phyloP scores from a whole-genome alignment of 2,329 filamentous ascomycete genomes.

The Exophiala oligosperma region DNA sequence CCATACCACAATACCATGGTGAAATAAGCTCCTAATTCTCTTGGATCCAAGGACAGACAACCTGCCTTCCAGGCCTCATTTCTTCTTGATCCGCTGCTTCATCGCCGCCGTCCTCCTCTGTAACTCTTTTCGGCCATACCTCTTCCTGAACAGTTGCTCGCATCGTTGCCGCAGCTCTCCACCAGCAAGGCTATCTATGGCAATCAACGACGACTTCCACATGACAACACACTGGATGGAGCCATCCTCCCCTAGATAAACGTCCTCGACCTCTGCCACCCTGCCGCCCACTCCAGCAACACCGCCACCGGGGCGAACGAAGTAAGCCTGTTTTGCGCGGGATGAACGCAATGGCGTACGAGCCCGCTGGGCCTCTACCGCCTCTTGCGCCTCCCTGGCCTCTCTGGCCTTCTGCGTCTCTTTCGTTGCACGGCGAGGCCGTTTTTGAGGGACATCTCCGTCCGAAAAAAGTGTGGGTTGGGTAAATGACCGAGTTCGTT shows the following conservation, averaged over 20 bases:
- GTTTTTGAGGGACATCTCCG: slow-evolving; percentile 6
- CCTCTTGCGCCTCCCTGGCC: slow-evolving; percentile 1
- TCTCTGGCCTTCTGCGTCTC: slow-evolving; percentile 11
- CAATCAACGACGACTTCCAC: slow-evolving; percentile 4
- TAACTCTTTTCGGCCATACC: slow-evolving; percentile 4
- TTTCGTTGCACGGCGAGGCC: slow-evolving; percentile 9
- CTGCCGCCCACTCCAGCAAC: background rate
- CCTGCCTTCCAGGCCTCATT: no score
- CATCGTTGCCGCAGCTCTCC: slow-evolving; percentile 3
- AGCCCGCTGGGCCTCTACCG: background rate
- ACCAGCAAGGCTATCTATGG: slow-evolving; percentile 7
- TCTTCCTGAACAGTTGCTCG: slow-evolving; percentile 7
- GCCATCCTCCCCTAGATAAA: slow-evolving; percentile 8
- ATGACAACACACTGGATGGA: slow-evolving; percentile 7
- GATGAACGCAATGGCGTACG: background rate
- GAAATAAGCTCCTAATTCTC: no score
- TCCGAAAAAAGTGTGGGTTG: slow-evolving; percentile 6
- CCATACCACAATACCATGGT: no score
- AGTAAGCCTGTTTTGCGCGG: slow-evolving; percentile 1
- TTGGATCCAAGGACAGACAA: no score
- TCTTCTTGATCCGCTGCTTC: slow-evolving; percentile 1
- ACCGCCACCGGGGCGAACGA: background rate
- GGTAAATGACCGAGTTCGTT: slow-evolving; percentile 10
- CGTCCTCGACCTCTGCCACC: slow-evolving; percentile 4
- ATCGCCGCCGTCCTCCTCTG: slow-evolving; percentile 1